Base-by-base conservation (phyloP, 257 asterid genomes). In the Jaltomata sinuosa region DNA sequence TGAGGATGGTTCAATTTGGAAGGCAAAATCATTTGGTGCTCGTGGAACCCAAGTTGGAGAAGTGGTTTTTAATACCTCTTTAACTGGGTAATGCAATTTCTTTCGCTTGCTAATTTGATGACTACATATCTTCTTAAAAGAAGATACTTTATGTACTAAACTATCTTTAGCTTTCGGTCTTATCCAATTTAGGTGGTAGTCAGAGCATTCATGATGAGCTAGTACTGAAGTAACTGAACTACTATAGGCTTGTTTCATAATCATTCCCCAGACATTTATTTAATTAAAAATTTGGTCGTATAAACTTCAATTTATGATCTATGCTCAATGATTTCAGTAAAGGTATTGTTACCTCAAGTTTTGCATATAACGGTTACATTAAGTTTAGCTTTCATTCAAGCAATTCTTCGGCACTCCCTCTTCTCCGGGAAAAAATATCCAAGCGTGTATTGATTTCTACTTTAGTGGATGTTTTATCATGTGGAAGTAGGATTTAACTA, bases 31-130 rank as follows among this genome's bases (percentile, higher is more conserved):
- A 18, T 96, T 96, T 79, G 99, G 98, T 84, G 99, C 98, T 80
- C 86, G 96, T 47, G 99, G 98, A 82, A 96, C 99, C 80, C 99
- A 94, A 93, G 93, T 96, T 88, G 99, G 98, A 57, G 99, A 96
- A 92, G 99, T 96, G 61, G 99, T 96, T 85, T 96, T 96, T 34
- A 96, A 96, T 82, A 96, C 99, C 25, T 94, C 98, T 14, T 88
- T 96, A 84, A 93, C 98, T 3, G 99, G 99, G 99, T 96, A 84
- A 90, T 85, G 27, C 38, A 1, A 64, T 16, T 68, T 34, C 5
- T 42, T 72, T 74, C 25, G 40, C 25, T 45, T 45, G 21, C 59
- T 25, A 3, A 12, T 22, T 31, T 3, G 22, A 74, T 74, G 57
- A 45, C 21, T 10, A n/a, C 34, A 6, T 71, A 71, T 40, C 34